A percentile compares a stretch with the other conserved stretches of the same genome.
Conservation (phyloP, 306 rosid genomes). For the Gleditsia sinensis region DNA sequence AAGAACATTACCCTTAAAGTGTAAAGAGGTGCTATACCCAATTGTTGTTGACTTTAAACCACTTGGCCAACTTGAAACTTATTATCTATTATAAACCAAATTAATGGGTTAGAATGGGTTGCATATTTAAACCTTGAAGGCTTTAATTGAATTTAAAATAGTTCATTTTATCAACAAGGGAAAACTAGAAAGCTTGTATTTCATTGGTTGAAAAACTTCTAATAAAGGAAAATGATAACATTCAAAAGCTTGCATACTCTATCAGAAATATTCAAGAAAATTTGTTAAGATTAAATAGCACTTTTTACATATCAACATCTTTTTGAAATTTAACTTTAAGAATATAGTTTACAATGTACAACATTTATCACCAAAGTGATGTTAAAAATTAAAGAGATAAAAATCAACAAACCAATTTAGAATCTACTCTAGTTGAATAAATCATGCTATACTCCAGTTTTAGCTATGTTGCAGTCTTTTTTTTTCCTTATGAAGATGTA, state of each 20-base stretch:
- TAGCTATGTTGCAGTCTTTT: too few relatives aligned
- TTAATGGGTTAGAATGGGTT: not conserved
- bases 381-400: too few relatives aligned
- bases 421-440: too few relatives aligned
- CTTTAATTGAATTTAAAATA: not conserved
- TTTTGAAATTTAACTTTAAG: not conserved
- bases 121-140: not conserved
- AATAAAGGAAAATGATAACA: too few relatives aligned
- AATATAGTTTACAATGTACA: not conserved
- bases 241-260: not conserved
- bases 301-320: too few relatives aligned
- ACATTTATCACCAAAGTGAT: too few relatives aligned
- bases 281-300: not conserved
- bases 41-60: not conserved
- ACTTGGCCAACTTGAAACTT: not conserved
- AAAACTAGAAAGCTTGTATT: not conserved
- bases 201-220: not conserved
- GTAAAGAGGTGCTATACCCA: not conserved
- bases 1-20: not conserved
- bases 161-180: not conserved
- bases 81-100: not conserved
- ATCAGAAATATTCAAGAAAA: not conserved
- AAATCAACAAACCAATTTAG: too few relatives aligned
- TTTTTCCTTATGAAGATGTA: too few relatives aligned
- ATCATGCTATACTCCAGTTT: too few relatives aligned